These are phyloP conservation scores for Magnusiomyces magnusii DNA, from an alignment of 1,139 yeast species.

Conservation along the genomic window DNA sequence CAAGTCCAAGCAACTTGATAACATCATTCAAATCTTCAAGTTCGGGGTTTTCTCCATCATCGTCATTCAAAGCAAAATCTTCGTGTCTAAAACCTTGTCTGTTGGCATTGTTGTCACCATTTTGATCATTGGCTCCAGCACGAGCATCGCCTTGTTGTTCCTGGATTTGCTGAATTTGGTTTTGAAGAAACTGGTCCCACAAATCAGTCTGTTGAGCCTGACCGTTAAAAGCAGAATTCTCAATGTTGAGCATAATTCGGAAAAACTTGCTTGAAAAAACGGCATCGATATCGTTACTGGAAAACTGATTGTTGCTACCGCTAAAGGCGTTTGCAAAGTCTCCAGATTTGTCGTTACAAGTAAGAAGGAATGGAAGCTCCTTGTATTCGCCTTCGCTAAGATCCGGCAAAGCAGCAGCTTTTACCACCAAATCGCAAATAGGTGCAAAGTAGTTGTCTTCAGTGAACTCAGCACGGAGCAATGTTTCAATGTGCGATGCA, in stretches of 20 bases:
- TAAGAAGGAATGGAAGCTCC: too few relatives aligned
- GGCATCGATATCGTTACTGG: background rate
- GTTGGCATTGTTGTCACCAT: background rate
- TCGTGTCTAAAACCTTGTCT: background rate
- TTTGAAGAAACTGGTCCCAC: background rate
- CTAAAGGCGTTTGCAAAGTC: background rate
- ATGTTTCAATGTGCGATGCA: too few relatives aligned
- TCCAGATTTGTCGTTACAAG: background rate
- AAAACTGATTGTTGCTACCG: background rate
- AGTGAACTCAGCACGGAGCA: too few relatives aligned
- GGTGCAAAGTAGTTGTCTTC: too few relatives aligned
- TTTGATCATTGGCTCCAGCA: background rate
- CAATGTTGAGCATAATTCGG: background rate
- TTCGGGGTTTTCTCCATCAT: background rate
- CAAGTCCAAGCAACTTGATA: background rate
- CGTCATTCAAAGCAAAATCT: constrained; percentile 2
- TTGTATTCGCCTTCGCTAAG: too few relatives aligned
- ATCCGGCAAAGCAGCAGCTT: too few relatives aligned
- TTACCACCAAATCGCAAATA: too few relatives aligned
- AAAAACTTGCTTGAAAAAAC: background rate
- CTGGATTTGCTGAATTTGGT: background rate
- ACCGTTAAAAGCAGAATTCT: background rate
- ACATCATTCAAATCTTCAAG: background rate
- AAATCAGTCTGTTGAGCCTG: background rate
- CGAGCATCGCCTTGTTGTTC: background rate